Evolutionary conservation across 306 rosid genomes (phyloP).

Genomic region (Senna tora): DNA sequence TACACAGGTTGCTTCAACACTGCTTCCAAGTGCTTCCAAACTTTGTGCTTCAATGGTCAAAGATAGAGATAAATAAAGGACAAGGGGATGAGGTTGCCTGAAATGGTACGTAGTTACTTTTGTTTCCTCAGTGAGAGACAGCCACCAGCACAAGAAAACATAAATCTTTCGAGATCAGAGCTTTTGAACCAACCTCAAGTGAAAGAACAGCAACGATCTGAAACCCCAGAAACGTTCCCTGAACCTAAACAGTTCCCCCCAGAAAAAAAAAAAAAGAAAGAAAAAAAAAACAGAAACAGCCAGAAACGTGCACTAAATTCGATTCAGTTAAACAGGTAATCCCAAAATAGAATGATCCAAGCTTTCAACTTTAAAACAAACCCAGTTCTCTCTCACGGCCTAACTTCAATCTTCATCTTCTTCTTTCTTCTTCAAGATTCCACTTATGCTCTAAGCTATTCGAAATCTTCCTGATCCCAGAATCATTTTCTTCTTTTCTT

Average conservation of each 20-base stretch:
- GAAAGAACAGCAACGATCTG: conserved; percentile 15
- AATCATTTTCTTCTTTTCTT: conserved; percentile 30
- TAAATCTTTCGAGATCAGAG: conserved; percentile 10
- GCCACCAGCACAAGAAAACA: conserved; percentile 1
- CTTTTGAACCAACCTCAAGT: not conserved
- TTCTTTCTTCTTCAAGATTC: conserved; percentile 41
- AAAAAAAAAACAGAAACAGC: not conserved
- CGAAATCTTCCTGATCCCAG: conserved; percentile 30
- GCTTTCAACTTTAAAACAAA: not conserved
- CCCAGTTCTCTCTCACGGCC: conserved; percentile 34
- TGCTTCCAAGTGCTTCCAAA: not conserved
- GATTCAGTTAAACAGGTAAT: conserved; percentile 9
- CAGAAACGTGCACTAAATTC: not conserved
- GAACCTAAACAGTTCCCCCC: not conserved
- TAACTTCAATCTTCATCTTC: conserved; percentile 53
- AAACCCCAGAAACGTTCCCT: not conserved
- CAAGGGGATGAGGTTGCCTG: not conserved
- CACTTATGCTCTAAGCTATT: conserved; percentile 4
- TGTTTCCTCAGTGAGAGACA: conserved; percentile 5
- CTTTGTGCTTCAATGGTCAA: not conserved
- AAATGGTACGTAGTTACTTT: conserved; percentile 1
- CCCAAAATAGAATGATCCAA: conserved; percentile 20
- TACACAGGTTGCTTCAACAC: not conserved
- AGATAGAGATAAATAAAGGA: conserved; percentile 3
- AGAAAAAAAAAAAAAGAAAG: not conserved